Evolutionary conservation across 495 filamentous ascomycete genomes (phyloP).

Genomic region (Neurospora sp.): DNA sequence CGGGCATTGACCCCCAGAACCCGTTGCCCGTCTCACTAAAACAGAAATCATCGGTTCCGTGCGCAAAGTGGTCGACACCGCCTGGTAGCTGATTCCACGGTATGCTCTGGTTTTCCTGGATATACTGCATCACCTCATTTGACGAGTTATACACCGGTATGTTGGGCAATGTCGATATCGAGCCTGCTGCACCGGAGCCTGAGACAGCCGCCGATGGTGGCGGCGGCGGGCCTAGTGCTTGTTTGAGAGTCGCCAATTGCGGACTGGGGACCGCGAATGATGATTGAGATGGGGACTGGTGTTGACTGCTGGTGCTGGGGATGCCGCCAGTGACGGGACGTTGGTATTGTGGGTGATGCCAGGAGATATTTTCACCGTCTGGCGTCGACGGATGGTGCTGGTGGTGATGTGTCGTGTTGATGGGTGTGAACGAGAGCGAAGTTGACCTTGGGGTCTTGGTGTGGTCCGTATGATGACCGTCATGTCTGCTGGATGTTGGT

Average conservation of each 20-base stretch:
- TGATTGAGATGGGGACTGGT: constrained; percentile 8
- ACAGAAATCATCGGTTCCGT: constrained; percentile 19
- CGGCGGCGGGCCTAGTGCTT: constrained; percentile 1
- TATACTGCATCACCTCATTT: constrained; percentile 16
- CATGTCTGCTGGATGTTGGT: constrained; percentile 16
- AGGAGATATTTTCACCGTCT: not conserved
- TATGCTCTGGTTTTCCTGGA: constrained; percentile 22
- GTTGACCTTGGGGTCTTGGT: constrained; percentile 19
- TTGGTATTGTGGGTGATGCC: not conserved
- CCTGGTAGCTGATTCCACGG: constrained; percentile 27
- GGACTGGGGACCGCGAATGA: constrained; percentile 11
- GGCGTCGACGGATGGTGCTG: constrained; percentile 6
- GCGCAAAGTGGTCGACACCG: constrained; percentile 31
- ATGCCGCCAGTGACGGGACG: not conserved
- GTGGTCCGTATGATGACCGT: constrained; percentile 11
- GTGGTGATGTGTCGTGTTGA: constrained; percentile 30
- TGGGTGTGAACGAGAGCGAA: constrained; percentile 39
- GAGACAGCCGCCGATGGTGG: constrained; percentile 1
- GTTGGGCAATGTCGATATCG: constrained; percentile 1
- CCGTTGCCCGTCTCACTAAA: constrained; percentile 14
- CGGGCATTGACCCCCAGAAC: constrained; percentile 18
- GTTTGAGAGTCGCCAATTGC: constrained; percentile 6
- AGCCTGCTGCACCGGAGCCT: not conserved
- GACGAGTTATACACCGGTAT: constrained; percentile 11
- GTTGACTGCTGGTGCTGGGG: not conserved